Conservation (phyloP, 2,329 filamentous ascomycete species). For the Pseudopyricularia cyperi region DNA sequence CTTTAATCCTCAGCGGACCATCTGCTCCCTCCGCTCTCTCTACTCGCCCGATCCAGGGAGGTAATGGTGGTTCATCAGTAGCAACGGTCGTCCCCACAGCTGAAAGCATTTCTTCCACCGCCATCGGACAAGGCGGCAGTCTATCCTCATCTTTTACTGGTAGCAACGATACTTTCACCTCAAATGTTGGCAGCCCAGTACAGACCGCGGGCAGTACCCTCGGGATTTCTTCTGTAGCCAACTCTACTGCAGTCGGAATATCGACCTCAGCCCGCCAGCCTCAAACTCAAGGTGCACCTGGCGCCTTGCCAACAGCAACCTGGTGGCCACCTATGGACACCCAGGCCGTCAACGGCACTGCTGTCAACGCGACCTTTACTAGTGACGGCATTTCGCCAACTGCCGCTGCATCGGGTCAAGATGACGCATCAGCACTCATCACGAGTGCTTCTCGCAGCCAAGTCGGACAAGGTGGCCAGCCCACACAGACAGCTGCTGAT, state of each 20-base stretch:
- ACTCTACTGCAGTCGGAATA: background rate
- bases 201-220: background rate
- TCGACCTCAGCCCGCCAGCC: background rate
- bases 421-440: background rate
- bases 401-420: background rate
- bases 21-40: no score
- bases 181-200: background rate
- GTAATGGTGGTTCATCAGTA: no score
- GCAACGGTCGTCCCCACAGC: background rate
- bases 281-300: background rate
- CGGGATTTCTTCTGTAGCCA: background rate
- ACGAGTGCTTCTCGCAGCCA: background rate
- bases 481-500: background rate
- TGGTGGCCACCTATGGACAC: background rate
- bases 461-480: conserved; percentile 1
- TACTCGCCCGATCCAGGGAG: no score
- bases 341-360: background rate
- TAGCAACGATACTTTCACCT: background rate
- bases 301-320: background rate
- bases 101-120: background rate
- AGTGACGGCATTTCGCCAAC: background rate
- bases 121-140: background rate
- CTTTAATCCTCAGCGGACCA: no score
- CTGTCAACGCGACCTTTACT: background rate
- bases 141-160: background rate